Conservation (phyloP, 2,329 filamentous ascomycete genomes). For the Cladophialophora immunda region DNA sequence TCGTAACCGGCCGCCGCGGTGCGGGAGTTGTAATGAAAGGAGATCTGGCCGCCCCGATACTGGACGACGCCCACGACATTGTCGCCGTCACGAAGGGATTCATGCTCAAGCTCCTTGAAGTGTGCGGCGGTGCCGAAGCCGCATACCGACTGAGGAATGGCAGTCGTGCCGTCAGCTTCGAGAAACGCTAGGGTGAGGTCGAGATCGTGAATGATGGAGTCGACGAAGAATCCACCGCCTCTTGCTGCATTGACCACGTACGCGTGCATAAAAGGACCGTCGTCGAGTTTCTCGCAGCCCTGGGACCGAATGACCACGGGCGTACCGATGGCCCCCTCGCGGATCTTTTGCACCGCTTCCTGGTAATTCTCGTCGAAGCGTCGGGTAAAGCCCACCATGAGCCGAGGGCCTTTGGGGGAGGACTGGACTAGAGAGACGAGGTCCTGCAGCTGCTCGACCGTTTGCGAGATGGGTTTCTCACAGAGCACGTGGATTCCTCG, state of each 20-base stretch:
- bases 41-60: conserved; percentile 55
- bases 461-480: conserved; percentile 62
- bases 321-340: conserved; percentile 49
- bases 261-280: conserved; percentile 52
- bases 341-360: conserved; percentile 48
- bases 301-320: conserved; percentile 55
- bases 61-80: conserved; percentile 57
- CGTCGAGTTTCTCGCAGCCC: conserved; percentile 52
- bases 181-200: conserved; percentile 55
- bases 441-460: conserved; percentile 26
- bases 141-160: conserved; percentile 44
- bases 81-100: conserved; percentile 50
- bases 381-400: conserved; percentile 57
- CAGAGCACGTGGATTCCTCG: conserved; percentile 65
- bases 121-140: conserved; percentile 48
- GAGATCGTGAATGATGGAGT: conserved; percentile 56
- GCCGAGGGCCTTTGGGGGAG: conserved; percentile 45
- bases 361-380: conserved; percentile 57
- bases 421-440: conserved; percentile 21
- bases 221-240: conserved; percentile 57
- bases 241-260: conserved; percentile 47
- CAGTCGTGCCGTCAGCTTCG: conserved; percentile 47
- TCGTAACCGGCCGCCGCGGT: conserved; percentile 49
- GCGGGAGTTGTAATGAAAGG: conserved; percentile 55
- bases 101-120: conserved; percentile 48